phyloP scores from a whole-genome alignment of 176 grass and related monocot genomes.

The Lolium rigidum region DNA sequence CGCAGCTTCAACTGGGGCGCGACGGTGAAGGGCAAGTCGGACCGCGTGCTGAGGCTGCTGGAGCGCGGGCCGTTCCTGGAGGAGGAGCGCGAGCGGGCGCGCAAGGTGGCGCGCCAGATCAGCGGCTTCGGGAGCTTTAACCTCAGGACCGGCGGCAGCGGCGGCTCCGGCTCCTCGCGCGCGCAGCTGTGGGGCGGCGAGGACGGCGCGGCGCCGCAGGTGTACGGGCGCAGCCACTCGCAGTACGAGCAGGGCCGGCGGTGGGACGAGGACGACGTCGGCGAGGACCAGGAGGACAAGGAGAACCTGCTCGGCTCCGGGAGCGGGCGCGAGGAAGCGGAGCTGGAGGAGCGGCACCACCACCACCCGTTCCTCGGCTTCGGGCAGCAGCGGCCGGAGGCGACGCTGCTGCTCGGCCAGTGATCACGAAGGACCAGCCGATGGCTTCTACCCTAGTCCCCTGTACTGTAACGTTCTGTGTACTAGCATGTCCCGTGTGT shows the following conservation, averaged over 20 bases:
- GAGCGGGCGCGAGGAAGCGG: constrained; percentile 28
- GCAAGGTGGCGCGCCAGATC: constrained; percentile 74
- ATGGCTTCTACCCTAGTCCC: background rate
- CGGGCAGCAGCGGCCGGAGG: constrained; percentile 52
- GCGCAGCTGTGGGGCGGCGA: background rate
- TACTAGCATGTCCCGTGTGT: background rate
- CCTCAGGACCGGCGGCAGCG: constrained; percentile 23
- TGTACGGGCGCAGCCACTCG: constrained; percentile 67
- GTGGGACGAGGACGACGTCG: constrained; percentile 3
- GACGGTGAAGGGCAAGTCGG: constrained; percentile 71
- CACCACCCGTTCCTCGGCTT: constrained; percentile 61
- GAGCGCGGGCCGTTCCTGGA: constrained; percentile 73
- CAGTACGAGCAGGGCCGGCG: constrained; percentile 36
- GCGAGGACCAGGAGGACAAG: constrained; percentile 45
- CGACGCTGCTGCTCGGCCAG: constrained; percentile 64
- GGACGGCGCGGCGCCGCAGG: background rate
- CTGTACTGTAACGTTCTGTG: background rate
- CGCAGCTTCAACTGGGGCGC: constrained; percentile 84
- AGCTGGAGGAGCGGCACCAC: constrained; percentile 37
- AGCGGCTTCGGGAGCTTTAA: constrained; percentile 93
- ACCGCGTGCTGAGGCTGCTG: constrained; percentile 81
- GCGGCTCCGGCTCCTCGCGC: background rate
- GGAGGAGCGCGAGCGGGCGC: constrained; percentile 73
- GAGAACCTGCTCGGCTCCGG: constrained; percentile 50
- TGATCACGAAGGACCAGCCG: constrained; percentile 8